These are phyloP conservation scores for Claviceps capensis DNA, from an alignment of 2,329 filamentous ascomycete species.

Conservation along the genomic window DNA sequence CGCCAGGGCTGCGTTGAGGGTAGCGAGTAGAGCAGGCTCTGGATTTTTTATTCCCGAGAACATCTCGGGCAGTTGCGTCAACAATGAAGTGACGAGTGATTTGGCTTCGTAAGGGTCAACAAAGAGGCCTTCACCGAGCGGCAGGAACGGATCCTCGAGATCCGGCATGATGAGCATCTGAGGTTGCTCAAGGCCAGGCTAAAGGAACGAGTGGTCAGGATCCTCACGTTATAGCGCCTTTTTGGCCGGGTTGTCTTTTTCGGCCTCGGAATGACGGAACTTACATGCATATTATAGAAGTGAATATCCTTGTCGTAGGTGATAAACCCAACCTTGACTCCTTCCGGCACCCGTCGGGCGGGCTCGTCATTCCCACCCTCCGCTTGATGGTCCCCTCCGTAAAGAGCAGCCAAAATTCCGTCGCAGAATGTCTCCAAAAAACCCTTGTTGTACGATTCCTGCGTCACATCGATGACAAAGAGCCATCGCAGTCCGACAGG, in stretches of 20 bases:
- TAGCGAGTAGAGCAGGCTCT: conserved; percentile 75
- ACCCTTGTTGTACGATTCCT: conserved; percentile 81
- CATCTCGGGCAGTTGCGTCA: conserved; percentile 69
- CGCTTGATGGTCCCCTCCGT: conserved; percentile 47
- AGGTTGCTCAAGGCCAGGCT: conserved; percentile 67
- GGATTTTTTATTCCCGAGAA: conserved; percentile 83
- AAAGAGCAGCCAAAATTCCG: conserved; percentile 73
- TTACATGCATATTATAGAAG: conserved; percentile 86
- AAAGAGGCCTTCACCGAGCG: conserved; percentile 81
- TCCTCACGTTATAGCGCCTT: no score
- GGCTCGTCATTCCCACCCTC: conserved; percentile 37
- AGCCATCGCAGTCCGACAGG: conserved; percentile 79
- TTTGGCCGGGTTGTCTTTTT: neutral
- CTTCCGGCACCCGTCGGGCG: conserved; percentile 52
- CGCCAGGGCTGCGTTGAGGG: conserved; percentile 70
- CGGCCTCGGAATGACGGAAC: conserved; percentile 20
- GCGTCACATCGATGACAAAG: conserved; percentile 86
- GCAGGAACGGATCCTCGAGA: conserved; percentile 90
- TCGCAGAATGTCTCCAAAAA: conserved; percentile 85
- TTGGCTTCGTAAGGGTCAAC: conserved; percentile 88
- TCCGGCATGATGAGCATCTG: conserved; percentile 99
- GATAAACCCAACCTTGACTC: conserved; percentile 83
- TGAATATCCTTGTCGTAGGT: conserved; percentile 96
- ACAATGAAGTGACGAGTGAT: conserved; percentile 74
- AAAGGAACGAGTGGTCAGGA: neutral